Conservation (phyloP, 1,284 basidiomycete genomes). For the Ceratobasidium sp. region DNA sequence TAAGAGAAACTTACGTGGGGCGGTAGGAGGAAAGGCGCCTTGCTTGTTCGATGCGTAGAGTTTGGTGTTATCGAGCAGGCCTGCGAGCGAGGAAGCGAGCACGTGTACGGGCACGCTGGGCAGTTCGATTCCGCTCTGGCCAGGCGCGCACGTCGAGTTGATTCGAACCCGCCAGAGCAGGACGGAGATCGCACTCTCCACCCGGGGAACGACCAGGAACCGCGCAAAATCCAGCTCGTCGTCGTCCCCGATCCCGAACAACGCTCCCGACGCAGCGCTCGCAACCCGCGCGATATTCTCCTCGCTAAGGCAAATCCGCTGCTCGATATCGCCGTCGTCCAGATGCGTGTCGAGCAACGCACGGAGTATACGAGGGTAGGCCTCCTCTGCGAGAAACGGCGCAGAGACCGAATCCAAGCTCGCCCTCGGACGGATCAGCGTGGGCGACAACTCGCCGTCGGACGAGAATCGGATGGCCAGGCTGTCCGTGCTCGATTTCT, state of each 20-base stretch:
- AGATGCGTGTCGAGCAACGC: slow-evolving; percentile 29
- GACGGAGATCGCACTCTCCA: slow-evolving; percentile 42
- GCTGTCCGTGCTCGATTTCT: slow-evolving; percentile 35
- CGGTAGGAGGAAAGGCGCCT: slow-evolving; percentile 17
- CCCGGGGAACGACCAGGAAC: slow-evolving; percentile 40
- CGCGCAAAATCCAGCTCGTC: slow-evolving; percentile 23
- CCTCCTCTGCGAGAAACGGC: slow-evolving; percentile 42
- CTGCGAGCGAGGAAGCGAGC: slow-evolving; percentile 32
- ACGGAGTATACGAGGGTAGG: slow-evolving; percentile 37
- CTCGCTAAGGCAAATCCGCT: slow-evolving; percentile 34
- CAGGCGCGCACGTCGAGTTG: slow-evolving; percentile 33
- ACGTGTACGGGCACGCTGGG: slow-evolving; percentile 36
- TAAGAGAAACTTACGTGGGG: slow-evolving; percentile 5
- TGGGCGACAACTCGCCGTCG: slow-evolving; percentile 1
- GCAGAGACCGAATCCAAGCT: slow-evolving; percentile 19
- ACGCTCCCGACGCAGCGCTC: slow-evolving; percentile 29
- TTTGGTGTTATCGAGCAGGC: slow-evolving; percentile 41
- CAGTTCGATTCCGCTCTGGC: slow-evolving; percentile 26
- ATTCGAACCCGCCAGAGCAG: slow-evolving; percentile 41
- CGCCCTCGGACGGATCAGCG: not conserved
- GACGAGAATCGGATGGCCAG: slow-evolving; percentile 24
- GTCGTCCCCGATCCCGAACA: slow-evolving; percentile 20
- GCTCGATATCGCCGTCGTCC: slow-evolving; percentile 13
- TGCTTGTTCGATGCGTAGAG: slow-evolving; percentile 41
- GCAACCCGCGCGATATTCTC: slow-evolving; percentile 35